Evolutionary conservation across 148 eudicot genomes (phyloP).

Genomic region (Rhododendron ovatum): DNA sequence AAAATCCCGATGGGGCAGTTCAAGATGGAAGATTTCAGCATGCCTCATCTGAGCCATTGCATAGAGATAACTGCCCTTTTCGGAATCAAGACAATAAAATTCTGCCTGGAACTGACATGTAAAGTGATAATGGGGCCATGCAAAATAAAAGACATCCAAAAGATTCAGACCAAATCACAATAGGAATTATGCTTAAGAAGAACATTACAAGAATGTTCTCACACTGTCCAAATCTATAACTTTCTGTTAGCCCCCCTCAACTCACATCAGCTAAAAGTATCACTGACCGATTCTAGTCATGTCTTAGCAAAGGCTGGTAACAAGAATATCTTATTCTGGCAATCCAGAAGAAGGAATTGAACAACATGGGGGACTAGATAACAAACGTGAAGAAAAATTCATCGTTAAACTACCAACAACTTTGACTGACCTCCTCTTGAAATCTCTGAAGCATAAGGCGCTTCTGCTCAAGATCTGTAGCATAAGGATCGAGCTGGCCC

Average conservation of each 20-base stretch:
- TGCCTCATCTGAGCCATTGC: background rate
- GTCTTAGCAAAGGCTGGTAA: background rate
- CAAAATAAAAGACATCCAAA: background rate
- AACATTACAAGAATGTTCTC: background rate
- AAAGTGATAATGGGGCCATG: background rate
- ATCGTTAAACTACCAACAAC: background rate
- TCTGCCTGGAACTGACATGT: background rate
- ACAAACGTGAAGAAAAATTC: background rate
- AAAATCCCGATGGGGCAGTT: background rate
- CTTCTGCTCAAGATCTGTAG: constrained; percentile 81
- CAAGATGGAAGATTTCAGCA: background rate
- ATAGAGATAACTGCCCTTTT: background rate
- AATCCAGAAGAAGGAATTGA: background rate
- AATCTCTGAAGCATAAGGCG: constrained; percentile 95
- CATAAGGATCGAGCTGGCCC: constrained; percentile 82
- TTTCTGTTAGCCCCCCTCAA: background rate
- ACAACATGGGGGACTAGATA: background rate
- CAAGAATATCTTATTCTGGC: background rate
- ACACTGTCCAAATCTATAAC: background rate
- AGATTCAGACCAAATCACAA: background rate
- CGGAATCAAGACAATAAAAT: background rate
- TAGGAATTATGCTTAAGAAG: background rate
- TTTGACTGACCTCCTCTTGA: constrained; percentile 76
- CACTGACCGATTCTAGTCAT: background rate
- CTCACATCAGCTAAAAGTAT: background rate